phyloP scores from a whole-genome alignment of 306 rosid genomes.

The Herpetospermum pedunculosum region DNA sequence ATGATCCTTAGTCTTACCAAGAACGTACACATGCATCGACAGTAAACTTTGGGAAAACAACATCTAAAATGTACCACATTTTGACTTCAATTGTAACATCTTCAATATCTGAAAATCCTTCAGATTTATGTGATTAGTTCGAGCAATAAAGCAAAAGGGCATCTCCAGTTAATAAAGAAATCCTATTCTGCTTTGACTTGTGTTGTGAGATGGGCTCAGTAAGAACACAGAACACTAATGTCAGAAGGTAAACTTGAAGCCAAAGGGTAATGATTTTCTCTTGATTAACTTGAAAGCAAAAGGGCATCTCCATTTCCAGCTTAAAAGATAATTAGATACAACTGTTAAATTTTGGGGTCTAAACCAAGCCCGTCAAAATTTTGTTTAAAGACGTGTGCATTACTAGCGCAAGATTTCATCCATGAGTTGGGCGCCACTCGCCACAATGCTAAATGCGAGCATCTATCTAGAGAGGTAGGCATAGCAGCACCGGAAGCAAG shows the following conservation, averaged over 20 bases:
- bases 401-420: not conserved
- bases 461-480: not conserved
- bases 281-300: not conserved
- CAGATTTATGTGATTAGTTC: not conserved
- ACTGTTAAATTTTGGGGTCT: not conserved
- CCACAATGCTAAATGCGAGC: not conserved
- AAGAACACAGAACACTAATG: not conserved
- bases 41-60: not conserved
- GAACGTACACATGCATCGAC: not conserved
- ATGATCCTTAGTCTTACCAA: not conserved
- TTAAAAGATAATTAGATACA: not conserved
- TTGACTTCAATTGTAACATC: not conserved
- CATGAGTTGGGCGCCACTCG: no score
- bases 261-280: not conserved
- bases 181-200: not conserved
- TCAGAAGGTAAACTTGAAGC: not conserved
- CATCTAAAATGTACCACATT: not conserved
- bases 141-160: no score
- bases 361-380: not conserved
- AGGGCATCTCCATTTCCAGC: not conserved
- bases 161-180: not conserved
- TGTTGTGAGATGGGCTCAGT: not conserved
- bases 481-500: not conserved
- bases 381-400: not conserved
- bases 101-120: not conserved